A percentile compares a stretch with the other conserved stretches of the same genome.
These are phyloP conservation scores for Neurospora africana DNA, from an alignment of 495 filamentous ascomycete genomes.

Conservation along the genomic window DNA sequence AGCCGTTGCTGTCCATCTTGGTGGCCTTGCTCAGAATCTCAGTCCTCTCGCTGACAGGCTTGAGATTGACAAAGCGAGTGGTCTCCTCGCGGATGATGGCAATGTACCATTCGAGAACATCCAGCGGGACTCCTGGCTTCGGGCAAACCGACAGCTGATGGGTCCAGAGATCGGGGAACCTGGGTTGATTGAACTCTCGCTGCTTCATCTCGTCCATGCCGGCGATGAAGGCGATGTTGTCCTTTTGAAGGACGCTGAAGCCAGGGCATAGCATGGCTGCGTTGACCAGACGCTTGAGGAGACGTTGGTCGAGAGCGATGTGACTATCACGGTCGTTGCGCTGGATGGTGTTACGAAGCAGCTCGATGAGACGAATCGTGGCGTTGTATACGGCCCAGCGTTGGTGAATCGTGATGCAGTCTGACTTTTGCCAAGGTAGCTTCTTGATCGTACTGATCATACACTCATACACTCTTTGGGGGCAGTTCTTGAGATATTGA, in stretches of 20 bases:
- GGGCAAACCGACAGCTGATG: constrained; percentile 30
- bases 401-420: constrained; percentile 53
- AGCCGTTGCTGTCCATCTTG: constrained; percentile 17
- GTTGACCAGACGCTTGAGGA: constrained; percentile 47
- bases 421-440: constrained; percentile 57
- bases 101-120: constrained; percentile 45
- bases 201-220: constrained; percentile 11
- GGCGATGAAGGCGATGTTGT: constrained; percentile 31
- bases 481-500: constrained; percentile 51
- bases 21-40: constrained; percentile 21
- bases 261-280: constrained; percentile 52
- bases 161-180: constrained; percentile 28
- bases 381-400: constrained; percentile 48
- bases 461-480: constrained; percentile 70
- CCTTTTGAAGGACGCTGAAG: constrained; percentile 53
- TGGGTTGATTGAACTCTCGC: constrained; percentile 26
- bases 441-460: constrained; percentile 67
- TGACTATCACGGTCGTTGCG: constrained; percentile 29
- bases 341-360: constrained; percentile 11
- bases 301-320: constrained; percentile 34
- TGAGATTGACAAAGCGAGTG: constrained; percentile 8
- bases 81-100: constrained; percentile 40
- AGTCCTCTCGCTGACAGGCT: constrained; percentile 15
- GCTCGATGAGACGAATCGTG: constrained; percentile 35
- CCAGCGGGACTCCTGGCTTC: constrained; percentile 28